These are phyloP conservation scores for Aspergillus sp. DNA, from an alignment of 2,329 filamentous ascomycete genomes.

Conservation along the genomic window DNA sequence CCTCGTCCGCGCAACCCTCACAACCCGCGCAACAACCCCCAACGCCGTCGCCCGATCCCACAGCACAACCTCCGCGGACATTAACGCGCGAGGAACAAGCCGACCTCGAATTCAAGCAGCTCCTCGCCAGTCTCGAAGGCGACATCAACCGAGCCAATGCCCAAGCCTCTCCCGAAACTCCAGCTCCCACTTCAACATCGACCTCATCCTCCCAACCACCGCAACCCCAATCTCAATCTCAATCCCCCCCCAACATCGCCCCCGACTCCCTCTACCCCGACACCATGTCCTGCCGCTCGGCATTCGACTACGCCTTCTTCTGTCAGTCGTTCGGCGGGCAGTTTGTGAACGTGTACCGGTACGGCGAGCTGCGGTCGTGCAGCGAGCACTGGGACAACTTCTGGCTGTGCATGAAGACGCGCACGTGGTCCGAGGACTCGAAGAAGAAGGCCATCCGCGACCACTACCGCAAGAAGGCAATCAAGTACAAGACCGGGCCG, in stretches of 20 bases:
- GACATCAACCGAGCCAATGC: constrained; percentile 19
- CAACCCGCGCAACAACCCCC: constrained; percentile 10
- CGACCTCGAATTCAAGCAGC: constrained; percentile 54
- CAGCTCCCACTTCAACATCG: neutral
- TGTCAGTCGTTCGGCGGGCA: constrained; percentile 90
- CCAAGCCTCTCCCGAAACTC: neutral
- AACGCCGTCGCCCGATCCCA: constrained; percentile 15
- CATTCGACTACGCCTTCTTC: constrained; percentile 92
- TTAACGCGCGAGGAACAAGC: constrained; percentile 48
- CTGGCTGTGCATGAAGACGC: constrained; percentile 94
- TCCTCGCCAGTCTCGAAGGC: constrained; percentile 52
- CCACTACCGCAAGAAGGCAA: constrained; percentile 66
- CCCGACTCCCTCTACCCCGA: constrained; percentile 73
- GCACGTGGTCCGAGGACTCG: constrained; percentile 59
- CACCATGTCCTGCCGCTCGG: constrained; percentile 81
- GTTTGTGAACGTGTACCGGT: constrained; percentile 87
- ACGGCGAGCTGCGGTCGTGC: constrained; percentile 74
- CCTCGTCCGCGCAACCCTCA: constrained; percentile 15
- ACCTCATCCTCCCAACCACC: constrained; percentile 3
- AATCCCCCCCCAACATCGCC: constrained; percentile 38
- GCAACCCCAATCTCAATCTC: too few relatives aligned
- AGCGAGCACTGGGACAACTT: constrained; percentile 88
- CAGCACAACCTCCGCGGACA: constrained; percentile 22
- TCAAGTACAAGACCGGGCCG: constrained; percentile 65
- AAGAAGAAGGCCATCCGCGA: constrained; percentile 62